phyloP scores from a whole-genome alignment of 768 basidiomycete species.

The Auricularia sp. region DNA sequence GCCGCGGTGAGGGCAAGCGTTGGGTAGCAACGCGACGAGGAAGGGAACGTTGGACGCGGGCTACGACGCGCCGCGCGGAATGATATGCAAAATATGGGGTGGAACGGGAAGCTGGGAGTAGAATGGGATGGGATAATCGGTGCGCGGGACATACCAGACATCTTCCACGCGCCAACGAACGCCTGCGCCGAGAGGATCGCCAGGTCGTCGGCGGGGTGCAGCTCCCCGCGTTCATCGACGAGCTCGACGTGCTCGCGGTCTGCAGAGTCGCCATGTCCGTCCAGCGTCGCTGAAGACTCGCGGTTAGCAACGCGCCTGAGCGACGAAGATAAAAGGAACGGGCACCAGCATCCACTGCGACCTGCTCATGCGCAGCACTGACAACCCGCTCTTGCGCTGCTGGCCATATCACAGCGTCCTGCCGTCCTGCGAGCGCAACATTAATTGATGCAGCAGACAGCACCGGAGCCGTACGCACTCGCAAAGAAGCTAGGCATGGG shows the following conservation, averaged over 20 bases:
- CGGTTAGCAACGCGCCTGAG: no score
- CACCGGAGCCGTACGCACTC: no score
- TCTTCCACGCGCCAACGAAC: constrained; percentile 38
- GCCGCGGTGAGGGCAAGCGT: no score
- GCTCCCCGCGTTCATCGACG: constrained; percentile 46
- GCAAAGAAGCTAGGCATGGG: no score
- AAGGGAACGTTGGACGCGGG: no score
- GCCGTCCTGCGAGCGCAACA: constrained; percentile 40
- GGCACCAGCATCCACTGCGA: constrained; percentile 29
- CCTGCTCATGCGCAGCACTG: constrained; percentile 45
- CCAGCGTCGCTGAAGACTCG: no score
- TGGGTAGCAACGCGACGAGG: no score
- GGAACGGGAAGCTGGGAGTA: neutral
- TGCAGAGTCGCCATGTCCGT: neutral
- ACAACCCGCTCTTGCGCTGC: constrained; percentile 42
- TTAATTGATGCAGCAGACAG: no score
- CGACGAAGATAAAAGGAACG: neutral
- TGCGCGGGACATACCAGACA: constrained; percentile 35
- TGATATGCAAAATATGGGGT: neutral
- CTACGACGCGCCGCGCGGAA: neutral
- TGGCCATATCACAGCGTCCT: constrained; percentile 72
- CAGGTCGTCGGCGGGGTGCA: constrained; percentile 84
- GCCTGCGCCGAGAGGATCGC: constrained; percentile 63
- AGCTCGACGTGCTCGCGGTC: neutral
- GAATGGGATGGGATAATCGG: neutral